Base-by-base conservation (phyloP, 1,139 yeast species). In the Saccharomyces hybrid region DNA sequence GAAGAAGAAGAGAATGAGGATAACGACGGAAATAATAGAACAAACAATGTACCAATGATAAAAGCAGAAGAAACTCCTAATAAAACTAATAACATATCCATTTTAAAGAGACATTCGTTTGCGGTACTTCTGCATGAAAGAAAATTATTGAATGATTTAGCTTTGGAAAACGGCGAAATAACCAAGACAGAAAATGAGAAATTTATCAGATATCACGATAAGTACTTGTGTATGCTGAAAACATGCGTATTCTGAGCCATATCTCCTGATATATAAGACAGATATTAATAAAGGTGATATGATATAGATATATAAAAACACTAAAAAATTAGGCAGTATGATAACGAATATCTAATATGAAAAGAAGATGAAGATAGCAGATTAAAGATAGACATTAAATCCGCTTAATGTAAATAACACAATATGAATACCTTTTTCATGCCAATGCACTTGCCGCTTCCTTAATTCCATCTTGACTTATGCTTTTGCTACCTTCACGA, bases 181-280 rank as follows among this genome's bases (percentile, higher is more conserved):
- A 51, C 63, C 4, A 55, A 60, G 46, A 62, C 58, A 46, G 61
- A 60, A 8, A 57, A 61, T 49, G 60, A 67, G 6, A 57, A 56
- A 38, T 52, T 60, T 41, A 52, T 54, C 32, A 55, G 53, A 16
- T 61, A 61, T 47, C 63, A 64, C 51, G 57, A 64, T 25, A 67
- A 62, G 50, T 68, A 68, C 50, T 50, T 66, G 14, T 52, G 58
- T 13, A 52, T 65, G 55, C 47, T 67, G 50, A 63, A 63, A 51
- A 59, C 61, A n/a, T 64, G 67, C 53, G 60, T 64, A 13, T 64
- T 68, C 47, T 67, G 52, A 58, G 32, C 11, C 26, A 20, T 20
- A n/a, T 6, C 11, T 38, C 9, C 25, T 9, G 25, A 11, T 14
- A 38, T 4, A 11, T 9, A 16, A 38, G 6, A 5, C 4, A 11